phyloP scores from a whole-genome alignment of 176 grass and related monocot species.

The Juncus inflexus region DNA sequence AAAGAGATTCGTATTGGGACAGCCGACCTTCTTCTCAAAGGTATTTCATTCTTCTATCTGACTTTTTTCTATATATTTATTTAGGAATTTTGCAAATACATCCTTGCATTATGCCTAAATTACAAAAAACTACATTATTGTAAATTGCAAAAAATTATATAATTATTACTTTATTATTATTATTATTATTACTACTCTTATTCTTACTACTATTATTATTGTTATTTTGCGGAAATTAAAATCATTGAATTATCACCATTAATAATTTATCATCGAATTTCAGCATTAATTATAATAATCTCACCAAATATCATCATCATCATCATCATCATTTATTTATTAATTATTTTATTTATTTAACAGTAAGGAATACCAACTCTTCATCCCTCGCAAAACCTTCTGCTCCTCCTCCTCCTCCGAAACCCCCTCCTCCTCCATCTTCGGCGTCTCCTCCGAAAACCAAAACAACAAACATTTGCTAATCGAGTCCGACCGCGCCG shows the following conservation, averaged over 20 bases:
- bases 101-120: too few species aligned
- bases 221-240: too few species aligned
- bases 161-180: too few species aligned
- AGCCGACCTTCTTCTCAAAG: conserved; percentile 66
- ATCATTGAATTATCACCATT: too few species aligned
- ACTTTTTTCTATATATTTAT: neutral
- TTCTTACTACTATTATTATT: too few species aligned
- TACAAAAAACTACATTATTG: too few species aligned
- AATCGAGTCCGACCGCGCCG: conserved; percentile 50
- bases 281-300: neutral
- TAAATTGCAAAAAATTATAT: too few species aligned
- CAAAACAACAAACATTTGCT: conserved; percentile 19
- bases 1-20: conserved; percentile 71
- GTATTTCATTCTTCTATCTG: conserved; percentile 26
- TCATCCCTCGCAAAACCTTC: conserved; percentile 68
- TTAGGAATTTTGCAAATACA: conserved; percentile 20
- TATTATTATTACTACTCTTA: too few species aligned
- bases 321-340: conserved; percentile 3
- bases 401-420: conserved; percentile 59
- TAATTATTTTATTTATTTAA: conserved; percentile 19
- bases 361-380: conserved; percentile 89
- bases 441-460: conserved; percentile 71
- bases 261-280: neutral
- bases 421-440: conserved; percentile 57
- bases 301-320: neutral